Base-by-base conservation (phyloP, 1,139 yeast genomes). In the Sugiyamaella pinicola region DNA sequence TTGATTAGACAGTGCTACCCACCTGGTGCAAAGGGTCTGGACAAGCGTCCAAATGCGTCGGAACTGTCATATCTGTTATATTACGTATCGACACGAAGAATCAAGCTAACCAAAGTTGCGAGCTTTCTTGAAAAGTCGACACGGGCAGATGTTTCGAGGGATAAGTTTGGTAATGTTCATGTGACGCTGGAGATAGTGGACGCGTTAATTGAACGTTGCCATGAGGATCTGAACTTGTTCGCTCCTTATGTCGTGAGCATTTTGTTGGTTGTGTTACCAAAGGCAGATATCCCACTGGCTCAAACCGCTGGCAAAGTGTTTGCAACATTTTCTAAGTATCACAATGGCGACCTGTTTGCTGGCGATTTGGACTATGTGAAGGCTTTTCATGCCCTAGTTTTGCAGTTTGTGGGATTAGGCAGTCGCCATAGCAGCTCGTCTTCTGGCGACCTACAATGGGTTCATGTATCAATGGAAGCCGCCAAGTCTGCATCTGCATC, bases 11-110 rank as follows among this genome's bases (percentile, higher is more conserved):
- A 87, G 68, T 93, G 99, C 74, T 93, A 91, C 68, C 55, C 55
- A 10, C 99, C 96, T 2, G 81, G 95, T 1, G 96, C 98, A 1
- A 79, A 88, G 58, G 85, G 84, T 6, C 78, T 80, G 5, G 96
- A 90, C 63, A 90, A 90, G 72, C 85, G 86, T 62, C 96, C 99
- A 9, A 91, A 91, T 68, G 83, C 95, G 1, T 88, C 96, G 13
- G 98, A 93, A 69, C 76, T 95, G 49, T 86, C 96, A 55, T 90
- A 90, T 68, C 76, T 93, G 61, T 73, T 91, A 39, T 93, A 87
- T 74, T 91, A 91, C 69, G 96, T 96, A n/a, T 84, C 95, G 40
- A 86, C 96, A 6, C 77, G 98, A 61, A 77, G 96, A 56, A 84
- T 89, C 40, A 93, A 93, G 67, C 76, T 93, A 59, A 93, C 87